Base-by-base conservation (phyloP, 2,329 filamentous ascomycete species). In the Hymenoscyphus repandus region DNA sequence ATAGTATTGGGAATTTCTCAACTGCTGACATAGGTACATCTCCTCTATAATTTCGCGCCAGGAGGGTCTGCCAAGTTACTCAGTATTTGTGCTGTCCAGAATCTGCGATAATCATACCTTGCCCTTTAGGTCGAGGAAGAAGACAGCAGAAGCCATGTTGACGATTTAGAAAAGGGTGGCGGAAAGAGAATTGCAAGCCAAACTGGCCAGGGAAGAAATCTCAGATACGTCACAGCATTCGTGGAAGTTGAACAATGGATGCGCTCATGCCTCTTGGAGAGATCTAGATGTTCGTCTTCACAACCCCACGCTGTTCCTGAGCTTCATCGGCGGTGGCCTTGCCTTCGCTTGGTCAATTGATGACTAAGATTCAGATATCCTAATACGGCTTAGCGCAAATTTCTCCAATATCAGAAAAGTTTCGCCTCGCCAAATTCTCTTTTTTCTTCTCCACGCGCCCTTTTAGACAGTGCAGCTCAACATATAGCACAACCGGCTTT, bases 81-180 rank as follows among this genome's bases (percentile, higher is more conserved):
- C 9, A 56, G 65, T 51, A 65, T 60, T 48, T 44, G 42, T 47
- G 48, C 47, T 22, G n/a, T 46, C 45, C 20, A 47, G 7, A 34
- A 44, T 43, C n/a, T 47, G 17, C 32, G 37, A 53, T 31, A 43
- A 41, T 57, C 75, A 57, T 71, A 95, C 90, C 87, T 99, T 99
- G 88, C 93, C 93, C 90, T 99, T 99, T 62, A 99, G 80, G 72
- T 99, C 93, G 66, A 99, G 86, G 71, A 99, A 99, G 81, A 99
- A 99, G 66, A 99, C 70, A 59, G 93, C 93, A 54, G 93, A 99
- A 63, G 93, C 93, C 93, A 99, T 99, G 68, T 38, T 61, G 62
- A 34, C 42, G 52, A 45, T 38, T 32, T 50, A 47, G 36, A 37
- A 12, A 41, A 43, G 44, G 40, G 41, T 32, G 40, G 37, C 44